A percentile compares a stretch with the other conserved stretches of the same genome.
Conservation (phyloP, 352 stramenopile genomes). For the Phytophthora pinifolia region DNA sequence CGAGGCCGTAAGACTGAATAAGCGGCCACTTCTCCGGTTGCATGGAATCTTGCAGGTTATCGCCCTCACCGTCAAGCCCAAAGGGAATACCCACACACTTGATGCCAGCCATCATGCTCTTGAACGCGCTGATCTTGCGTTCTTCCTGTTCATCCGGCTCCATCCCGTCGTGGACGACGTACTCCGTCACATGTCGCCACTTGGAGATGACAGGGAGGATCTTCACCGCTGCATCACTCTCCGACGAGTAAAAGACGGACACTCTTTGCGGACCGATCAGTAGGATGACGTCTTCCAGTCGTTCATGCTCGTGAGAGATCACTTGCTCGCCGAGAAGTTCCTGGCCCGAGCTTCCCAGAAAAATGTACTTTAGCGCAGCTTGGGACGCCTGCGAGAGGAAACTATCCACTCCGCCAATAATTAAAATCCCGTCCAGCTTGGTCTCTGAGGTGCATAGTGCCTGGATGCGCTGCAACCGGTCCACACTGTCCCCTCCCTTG, state of each 20-base stretch:
- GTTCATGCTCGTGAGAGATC: conserved; percentile 63
- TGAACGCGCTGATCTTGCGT: conserved; percentile 69
- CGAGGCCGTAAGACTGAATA: conserved; percentile 67
- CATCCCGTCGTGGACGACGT: conserved; percentile 65
- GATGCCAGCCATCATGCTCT: conserved; percentile 52
- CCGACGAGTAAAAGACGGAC: conserved; percentile 65
- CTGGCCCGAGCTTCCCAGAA: conserved; percentile 66
- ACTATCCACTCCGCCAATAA: conserved; percentile 73
- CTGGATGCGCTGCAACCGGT: conserved; percentile 55
- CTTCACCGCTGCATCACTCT: conserved; percentile 60
- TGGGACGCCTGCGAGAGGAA: conserved; percentile 63
- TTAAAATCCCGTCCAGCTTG: conserved; percentile 52
- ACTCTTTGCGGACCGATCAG: conserved; percentile 43
- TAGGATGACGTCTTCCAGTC: conserved; percentile 70
- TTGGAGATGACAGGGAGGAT: conserved; percentile 69
- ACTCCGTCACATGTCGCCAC: conserved; percentile 68
- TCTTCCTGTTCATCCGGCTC: conserved; percentile 66
- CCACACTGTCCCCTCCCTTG: conserved; percentile 51
- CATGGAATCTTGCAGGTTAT: conserved; percentile 53
- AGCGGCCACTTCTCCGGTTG: conserved; percentile 75
- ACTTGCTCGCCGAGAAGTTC: conserved; percentile 77
- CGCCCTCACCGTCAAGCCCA: conserved; percentile 30
- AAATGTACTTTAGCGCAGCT: conserved; percentile 75
- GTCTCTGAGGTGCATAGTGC: conserved; percentile 35
- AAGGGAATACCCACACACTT: conserved; percentile 61